Base-by-base conservation (phyloP, 768 basidiomycete species). In the Kwoniella mangroviensis region DNA sequence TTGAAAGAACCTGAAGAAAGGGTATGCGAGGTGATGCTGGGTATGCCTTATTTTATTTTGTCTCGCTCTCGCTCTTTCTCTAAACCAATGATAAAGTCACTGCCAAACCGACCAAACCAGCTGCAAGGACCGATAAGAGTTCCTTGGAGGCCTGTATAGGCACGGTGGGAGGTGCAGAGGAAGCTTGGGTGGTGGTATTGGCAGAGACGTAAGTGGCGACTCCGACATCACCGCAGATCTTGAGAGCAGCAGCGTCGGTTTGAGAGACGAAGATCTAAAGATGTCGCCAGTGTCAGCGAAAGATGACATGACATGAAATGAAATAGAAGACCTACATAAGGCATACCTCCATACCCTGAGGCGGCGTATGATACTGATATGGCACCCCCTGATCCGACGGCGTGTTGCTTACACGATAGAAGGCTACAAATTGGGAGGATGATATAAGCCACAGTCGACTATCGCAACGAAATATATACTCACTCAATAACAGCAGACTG, bases 271-370 rank as follows among this genome's bases (percentile, higher is more conserved):
- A 71, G 53, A 78, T 64, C 76, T 78, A 51, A 6, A 13, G 17
- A 42, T 21, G 28, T 11, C 7, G 34, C 2, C 3, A 21, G 13
- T 1, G 15, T 65, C 41, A 61, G 59, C 59, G 21, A 13, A 19
- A 41, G 24, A 22, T 21, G 52, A 4, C 0, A 24, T 34, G n/a
- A 13, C 34, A 45, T n/a, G 17, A 21, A 21, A 3, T 17, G 10
- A 28, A 10, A 54, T 40, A 58, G 6, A 22, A 67, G 13, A 73
- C 79, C 71, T 52, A 82, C 78, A 59, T 80, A 77, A 58, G 80
- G 81, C 75, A 75, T 77, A 26, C 80, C 77, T 17, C 81, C 81
- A 49, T 69, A 75, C 58, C 77, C 79, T n/a, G 77, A 53, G 3
- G 73, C 72, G 58, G 77, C 55, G 69, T 80, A 81, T 4, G 77